Base-by-base conservation (phyloP, 306 rosid species). In the Cucurbita argyrosperma region DNA sequence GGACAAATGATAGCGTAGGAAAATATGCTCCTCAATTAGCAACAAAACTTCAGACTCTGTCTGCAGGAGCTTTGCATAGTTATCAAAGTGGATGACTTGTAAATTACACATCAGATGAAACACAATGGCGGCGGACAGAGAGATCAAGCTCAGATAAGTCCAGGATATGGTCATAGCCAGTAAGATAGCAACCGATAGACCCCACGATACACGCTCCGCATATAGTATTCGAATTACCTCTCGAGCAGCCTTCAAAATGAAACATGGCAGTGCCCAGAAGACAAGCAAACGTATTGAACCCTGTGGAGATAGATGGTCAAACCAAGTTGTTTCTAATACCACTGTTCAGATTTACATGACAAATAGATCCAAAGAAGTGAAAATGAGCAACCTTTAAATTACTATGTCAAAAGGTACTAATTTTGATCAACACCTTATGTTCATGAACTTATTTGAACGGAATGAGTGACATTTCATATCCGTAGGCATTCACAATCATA, bases 71-170 rank as follows among this genome's bases (percentile, higher is more conserved):
- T 78, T 85, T 50, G 83, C 86, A 38, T 80, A 85, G 69, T 82
- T 67, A 56, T 85, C 88, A 10, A 85, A 78, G 83, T 85, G 86
- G 54, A 78, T 82, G n/a, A 85, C 65, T 76, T 82, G 88, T 76
- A 85, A 74, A 72, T 82, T 85, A 81, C 86, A 80, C 23, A 80
- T 84, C 81, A 85, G 56, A 23, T 78, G 71, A 74, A 85, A 82
- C 62, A 85, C 47, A 78, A 71, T 52, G 72, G 81, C 54, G 76
- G 81, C 84, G 35, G 84, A 80, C 18, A 85, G 81, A 56, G 26
- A 76, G 49, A 85, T 78, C 38, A 74, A 59, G 47, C 54, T 76
- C 6, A 64, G 62, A 51, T 78, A 82, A 13, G 79, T 76, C 88
- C 86, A 85, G 0, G 88, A 73, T 26, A 85, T 52, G 46, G 81